Conservation (phyloP, 805 yeast species). For the Danielia reshetovae region DNA sequence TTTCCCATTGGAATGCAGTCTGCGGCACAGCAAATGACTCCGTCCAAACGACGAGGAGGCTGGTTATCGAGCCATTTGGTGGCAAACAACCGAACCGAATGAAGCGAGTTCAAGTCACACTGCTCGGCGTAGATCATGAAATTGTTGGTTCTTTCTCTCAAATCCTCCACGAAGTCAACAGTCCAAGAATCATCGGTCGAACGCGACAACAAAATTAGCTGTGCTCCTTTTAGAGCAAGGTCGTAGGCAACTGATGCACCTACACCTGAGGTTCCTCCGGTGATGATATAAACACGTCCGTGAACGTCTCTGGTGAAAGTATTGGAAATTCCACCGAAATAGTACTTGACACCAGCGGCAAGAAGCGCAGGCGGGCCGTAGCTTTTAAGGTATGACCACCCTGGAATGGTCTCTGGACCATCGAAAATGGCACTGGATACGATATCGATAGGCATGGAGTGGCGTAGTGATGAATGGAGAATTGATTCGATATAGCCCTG, state of each 20-base stretch:
- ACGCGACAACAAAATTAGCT: constrained; percentile 68
- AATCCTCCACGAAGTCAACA: constrained; percentile 71
- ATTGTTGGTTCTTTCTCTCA: constrained; percentile 68
- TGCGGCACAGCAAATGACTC: constrained; percentile 83
- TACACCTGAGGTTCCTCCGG: constrained; percentile 94
- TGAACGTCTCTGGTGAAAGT: constrained; percentile 93
- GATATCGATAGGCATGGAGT: constrained; percentile 78
- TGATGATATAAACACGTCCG: constrained; percentile 76
- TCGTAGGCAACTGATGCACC: constrained; percentile 77
- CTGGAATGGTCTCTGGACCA: constrained; percentile 75
- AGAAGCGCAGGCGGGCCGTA: constrained; percentile 51
- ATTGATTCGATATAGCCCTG: too few relatives aligned
- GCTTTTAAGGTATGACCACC: constrained; percentile 54
- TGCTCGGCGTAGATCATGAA: constrained; percentile 84
- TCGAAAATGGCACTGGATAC: constrained; percentile 63
- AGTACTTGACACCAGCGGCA: constrained; percentile 53
- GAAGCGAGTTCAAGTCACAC: constrained; percentile 72
- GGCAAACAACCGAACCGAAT: constrained; percentile 82
- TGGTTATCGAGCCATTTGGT: constrained; percentile 89
- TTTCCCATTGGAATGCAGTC: constrained; percentile 69
- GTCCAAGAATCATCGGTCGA: constrained; percentile 67
- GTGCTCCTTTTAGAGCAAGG: constrained; percentile 82
- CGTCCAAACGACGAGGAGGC: constrained; percentile 90
- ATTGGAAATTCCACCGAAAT: constrained; percentile 74
- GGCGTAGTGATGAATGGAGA: neutral